A percentile compares a stretch with the other conserved stretches of the same genome.
Evolutionary conservation across 2,329 filamentous ascomycete genomes (phyloP).

Genomic region (Niveomyces coronatus): DNA sequence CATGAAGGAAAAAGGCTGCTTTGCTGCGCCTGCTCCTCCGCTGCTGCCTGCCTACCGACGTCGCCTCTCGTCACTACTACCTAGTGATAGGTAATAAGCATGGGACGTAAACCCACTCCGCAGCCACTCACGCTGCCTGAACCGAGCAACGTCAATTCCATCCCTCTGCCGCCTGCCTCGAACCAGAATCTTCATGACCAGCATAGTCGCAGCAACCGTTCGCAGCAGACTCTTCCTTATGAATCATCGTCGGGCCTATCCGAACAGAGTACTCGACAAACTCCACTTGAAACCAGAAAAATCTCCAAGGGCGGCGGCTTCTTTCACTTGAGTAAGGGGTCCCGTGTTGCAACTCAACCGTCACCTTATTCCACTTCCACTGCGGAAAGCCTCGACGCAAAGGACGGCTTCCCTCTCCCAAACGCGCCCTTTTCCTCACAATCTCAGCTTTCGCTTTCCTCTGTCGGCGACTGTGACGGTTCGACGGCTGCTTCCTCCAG

Average conservation of each 20-base stretch:
- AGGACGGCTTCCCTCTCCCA: conserved; percentile 5
- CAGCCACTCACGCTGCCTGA: conserved; percentile 46
- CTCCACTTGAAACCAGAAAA: conserved; percentile 29
- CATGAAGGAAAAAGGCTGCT: conserved; percentile 3
- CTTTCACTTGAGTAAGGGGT: conserved; percentile 39
- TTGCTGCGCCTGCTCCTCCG: conserved; percentile 3
- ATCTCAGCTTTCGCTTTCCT: conserved; percentile 43
- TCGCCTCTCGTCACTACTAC: no score
- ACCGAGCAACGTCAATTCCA: conserved; percentile 20
- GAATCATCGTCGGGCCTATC: conserved; percentile 13
- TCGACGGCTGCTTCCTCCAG: conserved; percentile 25
- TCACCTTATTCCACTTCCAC: neutral
- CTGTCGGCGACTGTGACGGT: conserved; percentile 36
- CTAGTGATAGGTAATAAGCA: no score
- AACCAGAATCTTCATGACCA: conserved; percentile 9
- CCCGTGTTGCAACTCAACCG: conserved; percentile 29
- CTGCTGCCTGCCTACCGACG: no score
- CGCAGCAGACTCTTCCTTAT: conserved; percentile 6
- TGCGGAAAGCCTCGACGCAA: conserved; percentile 20
- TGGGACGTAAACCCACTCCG: conserved; percentile 49
- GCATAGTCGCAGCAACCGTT: conserved; percentile 3
- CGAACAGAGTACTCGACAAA: conserved; percentile 12
- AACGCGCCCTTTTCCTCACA: conserved; percentile 32
- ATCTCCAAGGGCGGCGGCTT: conserved; percentile 38
- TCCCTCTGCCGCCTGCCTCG: conserved; percentile 15